These are phyloP conservation scores for Auricularia sp. DNA, from an alignment of 768 basidiomycete species.

Conservation along the genomic window DNA sequence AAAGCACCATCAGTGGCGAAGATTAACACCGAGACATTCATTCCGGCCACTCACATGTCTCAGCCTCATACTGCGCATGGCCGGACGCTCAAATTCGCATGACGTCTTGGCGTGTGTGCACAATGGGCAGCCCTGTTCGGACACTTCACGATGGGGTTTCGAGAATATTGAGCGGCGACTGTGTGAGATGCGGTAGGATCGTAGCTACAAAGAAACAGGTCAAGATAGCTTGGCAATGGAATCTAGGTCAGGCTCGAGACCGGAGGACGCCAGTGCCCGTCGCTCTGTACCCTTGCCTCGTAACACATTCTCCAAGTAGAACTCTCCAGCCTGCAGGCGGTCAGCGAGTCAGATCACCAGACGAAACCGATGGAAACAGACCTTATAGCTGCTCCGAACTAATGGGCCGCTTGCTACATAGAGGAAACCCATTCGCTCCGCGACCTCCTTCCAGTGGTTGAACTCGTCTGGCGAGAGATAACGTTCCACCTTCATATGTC, in stretches of 20 bases:
- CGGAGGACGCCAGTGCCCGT: background rate
- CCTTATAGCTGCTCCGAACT: slow-evolving; percentile 96
- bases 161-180: background rate
- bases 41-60: no score
- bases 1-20: background rate
- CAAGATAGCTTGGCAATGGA: background rate
- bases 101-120: background rate
- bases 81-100: background rate
- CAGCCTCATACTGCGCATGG: no score
- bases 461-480: slow-evolving; percentile 94
- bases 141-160: background rate
- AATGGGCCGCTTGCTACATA: slow-evolving; percentile 96
- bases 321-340: slow-evolving; percentile 74
- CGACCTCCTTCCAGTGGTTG: slow-evolving; percentile 78
- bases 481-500: slow-evolving; percentile 97
- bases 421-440: slow-evolving; percentile 89
- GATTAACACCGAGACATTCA: background rate
- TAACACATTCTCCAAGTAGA: slow-evolving; percentile 85
- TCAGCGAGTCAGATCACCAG: slow-evolving; percentile 6
- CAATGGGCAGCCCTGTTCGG: background rate
- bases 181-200: no score
- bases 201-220: background rate
- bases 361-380: slow-evolving; percentile 23
- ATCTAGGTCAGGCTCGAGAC: background rate
- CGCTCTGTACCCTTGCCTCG: slow-evolving; percentile 37